These are phyloP conservation scores for Diplodia seriata DNA, from an alignment of 2,329 filamentous ascomycete species.

Conservation along the genomic window DNA sequence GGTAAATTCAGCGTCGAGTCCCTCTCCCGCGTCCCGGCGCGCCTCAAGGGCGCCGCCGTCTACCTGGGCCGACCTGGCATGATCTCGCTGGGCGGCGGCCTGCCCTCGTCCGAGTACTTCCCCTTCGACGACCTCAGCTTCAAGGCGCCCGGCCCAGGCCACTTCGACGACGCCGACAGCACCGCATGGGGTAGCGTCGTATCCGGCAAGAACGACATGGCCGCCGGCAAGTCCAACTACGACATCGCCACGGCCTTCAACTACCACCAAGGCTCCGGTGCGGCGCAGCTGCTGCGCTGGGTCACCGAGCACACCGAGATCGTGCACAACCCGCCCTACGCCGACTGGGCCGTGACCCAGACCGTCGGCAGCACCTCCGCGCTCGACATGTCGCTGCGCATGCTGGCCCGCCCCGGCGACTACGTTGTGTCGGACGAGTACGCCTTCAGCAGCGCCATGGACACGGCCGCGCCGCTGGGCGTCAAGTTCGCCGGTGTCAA, in stretches of 20 bases:
- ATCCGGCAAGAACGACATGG: conserved; percentile 84
- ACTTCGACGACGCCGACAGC: conserved; percentile 74
- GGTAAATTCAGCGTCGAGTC: conserved; percentile 54
- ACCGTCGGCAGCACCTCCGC: conserved; percentile 86
- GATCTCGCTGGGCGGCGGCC: conserved; percentile 89
- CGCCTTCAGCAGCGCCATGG: conserved; percentile 80
- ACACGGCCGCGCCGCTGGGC: conserved; percentile 69
- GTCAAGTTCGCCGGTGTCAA: conserved; percentile 65
- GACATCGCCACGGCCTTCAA: conserved; percentile 91
- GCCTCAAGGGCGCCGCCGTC: conserved; percentile 82
- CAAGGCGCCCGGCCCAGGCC: conserved; percentile 72
- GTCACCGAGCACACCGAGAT: conserved; percentile 96
- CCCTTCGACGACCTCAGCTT: conserved; percentile 82
- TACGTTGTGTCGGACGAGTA: conserved; percentile 87
- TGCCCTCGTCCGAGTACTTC: conserved; percentile 90
- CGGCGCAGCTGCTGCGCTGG: conserved; percentile 86
- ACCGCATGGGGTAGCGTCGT: conserved; percentile 59
- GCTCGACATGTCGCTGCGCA: conserved; percentile 81
- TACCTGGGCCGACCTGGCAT: conserved; percentile 81
- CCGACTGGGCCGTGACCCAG: conserved; percentile 86
- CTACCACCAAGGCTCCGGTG: conserved; percentile 86
- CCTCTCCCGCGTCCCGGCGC: conserved; percentile 61
- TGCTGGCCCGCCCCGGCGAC: conserved; percentile 80
- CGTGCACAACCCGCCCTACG: conserved; percentile 83
- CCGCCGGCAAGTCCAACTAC: conserved; percentile 65